A percentile compares a stretch with the other conserved stretches of the same genome.
phyloP scores from a whole-genome alignment of 148 eudicot species.

The Rhododendron ferrugineum region DNA sequence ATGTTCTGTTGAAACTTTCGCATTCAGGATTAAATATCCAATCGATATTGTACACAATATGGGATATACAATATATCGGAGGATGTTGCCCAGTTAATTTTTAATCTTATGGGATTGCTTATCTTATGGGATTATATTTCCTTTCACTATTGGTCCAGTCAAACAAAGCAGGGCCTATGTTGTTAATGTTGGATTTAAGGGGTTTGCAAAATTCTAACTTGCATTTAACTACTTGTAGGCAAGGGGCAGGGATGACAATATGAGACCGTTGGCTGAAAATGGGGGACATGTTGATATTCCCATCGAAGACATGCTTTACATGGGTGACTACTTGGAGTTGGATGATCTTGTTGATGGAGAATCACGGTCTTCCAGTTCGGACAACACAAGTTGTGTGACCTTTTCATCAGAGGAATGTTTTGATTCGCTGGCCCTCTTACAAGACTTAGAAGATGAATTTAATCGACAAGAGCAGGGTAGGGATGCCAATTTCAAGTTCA shows the following conservation, averaged over 20 bases:
- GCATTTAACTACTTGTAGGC: slow-evolving; percentile 12
- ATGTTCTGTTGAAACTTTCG: not conserved
- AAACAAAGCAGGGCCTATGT: not conserved
- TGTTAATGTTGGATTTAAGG: not conserved
- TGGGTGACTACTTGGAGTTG: slow-evolving; percentile 56
- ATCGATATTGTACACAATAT: not conserved
- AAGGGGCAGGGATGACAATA: slow-evolving; percentile 7
- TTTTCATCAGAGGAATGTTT: slow-evolving; percentile 46
- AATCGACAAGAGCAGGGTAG: slow-evolving; percentile 1
- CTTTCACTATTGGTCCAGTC: not conserved
- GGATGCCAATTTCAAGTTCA: slow-evolving; percentile 23
- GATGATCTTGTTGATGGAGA: slow-evolving; percentile 39
- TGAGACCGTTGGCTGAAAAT: slow-evolving; percentile 1
- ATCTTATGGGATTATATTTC: not conserved
- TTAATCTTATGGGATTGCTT: not conserved
- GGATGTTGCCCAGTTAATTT: not conserved
- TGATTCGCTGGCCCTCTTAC: slow-evolving; percentile 28
- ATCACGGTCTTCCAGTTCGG: slow-evolving; percentile 43
- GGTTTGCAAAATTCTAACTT: not conserved
- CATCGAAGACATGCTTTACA: not conserved
- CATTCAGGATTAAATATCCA: not conserved
- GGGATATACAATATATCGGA: not conserved
- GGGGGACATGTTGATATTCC: not conserved
- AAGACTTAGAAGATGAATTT: slow-evolving; percentile 30
- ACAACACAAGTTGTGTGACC: slow-evolving; percentile 37